phyloP scores from a whole-genome alignment of 371 early-diverging fungal species.

The Mortierella sp. region DNA sequence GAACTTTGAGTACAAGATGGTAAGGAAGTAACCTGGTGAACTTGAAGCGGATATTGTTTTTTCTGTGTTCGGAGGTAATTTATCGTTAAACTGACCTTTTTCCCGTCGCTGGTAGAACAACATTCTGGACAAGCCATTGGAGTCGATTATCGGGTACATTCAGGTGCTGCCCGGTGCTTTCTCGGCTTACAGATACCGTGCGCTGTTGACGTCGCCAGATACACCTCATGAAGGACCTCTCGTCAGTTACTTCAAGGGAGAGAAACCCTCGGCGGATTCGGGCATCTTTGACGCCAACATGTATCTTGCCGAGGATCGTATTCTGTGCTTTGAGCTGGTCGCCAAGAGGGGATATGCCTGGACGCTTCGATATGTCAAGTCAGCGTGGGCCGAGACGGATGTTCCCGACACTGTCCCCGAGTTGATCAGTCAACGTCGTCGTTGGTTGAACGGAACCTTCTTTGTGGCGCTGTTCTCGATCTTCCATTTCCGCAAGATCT shows the following conservation, averaged over 20 bases:
- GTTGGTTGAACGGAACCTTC: slow-evolving; percentile 83
- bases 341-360: slow-evolving; percentile 75
- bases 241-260: slow-evolving; percentile 77
- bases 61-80: neutral
- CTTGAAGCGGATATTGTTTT: too few species aligned
- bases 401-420: slow-evolving; percentile 77
- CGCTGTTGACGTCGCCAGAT: slow-evolving; percentile 64
- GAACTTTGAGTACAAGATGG: slow-evolving; percentile 90
- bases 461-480: slow-evolving; percentile 82
- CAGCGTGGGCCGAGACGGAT: slow-evolving; percentile 81
- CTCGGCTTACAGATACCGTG: slow-evolving; percentile 77
- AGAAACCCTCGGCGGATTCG: slow-evolving; percentile 60
- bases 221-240: slow-evolving; percentile 72
- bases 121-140: slow-evolving; percentile 88
- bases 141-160: slow-evolving; percentile 89
- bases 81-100: slow-evolving; percentile 14
- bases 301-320: slow-evolving; percentile 85
- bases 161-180: slow-evolving; percentile 85
- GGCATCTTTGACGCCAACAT: slow-evolving; percentile 79
- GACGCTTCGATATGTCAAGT: slow-evolving; percentile 77
- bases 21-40: too few species aligned
- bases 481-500: slow-evolving; percentile 83
- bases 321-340: slow-evolving; percentile 82
- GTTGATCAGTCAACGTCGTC: slow-evolving; percentile 78
- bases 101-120: slow-evolving; percentile 63